Percentiles rank a stretch among this genome's conserved stretches.
phyloP scores from a whole-genome alignment of 192 early-diverging fungal species.

The Spinellus fusiger region DNA sequence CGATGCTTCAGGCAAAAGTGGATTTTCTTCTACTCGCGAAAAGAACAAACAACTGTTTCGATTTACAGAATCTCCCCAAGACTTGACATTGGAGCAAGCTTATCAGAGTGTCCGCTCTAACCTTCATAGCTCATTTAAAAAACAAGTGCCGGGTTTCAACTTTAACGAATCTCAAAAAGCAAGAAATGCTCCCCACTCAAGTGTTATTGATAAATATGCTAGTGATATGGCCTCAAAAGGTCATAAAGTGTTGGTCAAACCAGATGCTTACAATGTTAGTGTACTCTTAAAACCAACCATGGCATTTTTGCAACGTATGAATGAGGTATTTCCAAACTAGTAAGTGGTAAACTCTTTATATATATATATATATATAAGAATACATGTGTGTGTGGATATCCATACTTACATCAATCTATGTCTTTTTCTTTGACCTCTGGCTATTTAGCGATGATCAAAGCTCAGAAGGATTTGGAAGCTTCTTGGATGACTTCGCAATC shows the following conservation, averaged over 20 bases:
- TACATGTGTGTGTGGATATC: too few relatives aligned
- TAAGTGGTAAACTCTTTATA: constrained; percentile 21
- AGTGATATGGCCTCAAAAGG: constrained; percentile 48
- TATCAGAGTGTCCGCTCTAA: constrained; percentile 20
- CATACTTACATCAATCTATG: neutral
- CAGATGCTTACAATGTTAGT: constrained; percentile 65
- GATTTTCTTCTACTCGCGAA: constrained; percentile 3
- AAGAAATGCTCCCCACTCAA: neutral
- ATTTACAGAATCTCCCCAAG: constrained; percentile 22
- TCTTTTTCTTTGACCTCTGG: neutral
- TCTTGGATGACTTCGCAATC: constrained; percentile 73
- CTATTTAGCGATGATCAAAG: constrained; percentile 22
- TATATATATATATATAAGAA: neutral
- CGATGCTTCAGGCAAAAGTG: constrained; percentile 9
- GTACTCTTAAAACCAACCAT: constrained; percentile 65
- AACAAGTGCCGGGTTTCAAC: constrained; percentile 12
- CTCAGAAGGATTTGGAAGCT: constrained; percentile 51
- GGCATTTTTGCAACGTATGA: constrained; percentile 53
- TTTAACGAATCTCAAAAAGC: neutral
- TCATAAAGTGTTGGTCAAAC: constrained; percentile 58
- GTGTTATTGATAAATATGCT: constrained; percentile 54
- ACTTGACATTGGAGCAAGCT: constrained; percentile 20
- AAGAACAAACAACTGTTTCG: constrained; percentile 31
- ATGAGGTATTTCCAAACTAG: constrained; percentile 43
- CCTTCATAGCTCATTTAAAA: constrained; percentile 13